Evolutionary conservation across 257 asterid species (phyloP).

Genomic region (Dorcoceras hygrometricum): DNA sequence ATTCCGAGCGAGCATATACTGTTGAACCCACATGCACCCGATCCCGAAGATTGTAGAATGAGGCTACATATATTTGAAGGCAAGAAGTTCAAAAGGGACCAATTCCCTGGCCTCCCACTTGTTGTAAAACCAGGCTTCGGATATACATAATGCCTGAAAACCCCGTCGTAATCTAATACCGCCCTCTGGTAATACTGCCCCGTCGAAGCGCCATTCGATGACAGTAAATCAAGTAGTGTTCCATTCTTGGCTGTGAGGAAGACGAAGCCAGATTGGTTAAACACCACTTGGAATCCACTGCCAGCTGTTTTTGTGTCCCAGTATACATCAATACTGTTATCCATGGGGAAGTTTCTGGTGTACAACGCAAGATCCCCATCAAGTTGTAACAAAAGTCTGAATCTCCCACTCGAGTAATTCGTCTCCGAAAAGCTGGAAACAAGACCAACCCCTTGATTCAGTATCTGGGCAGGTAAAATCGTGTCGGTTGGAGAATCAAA

Average conservation of each 20-base stretch:
- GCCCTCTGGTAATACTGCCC: conserved; percentile 28
- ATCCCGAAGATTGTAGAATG: background rate
- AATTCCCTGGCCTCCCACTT: conserved; percentile 23
- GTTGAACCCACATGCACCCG: conserved; percentile 54
- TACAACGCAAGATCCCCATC: conserved; percentile 41
- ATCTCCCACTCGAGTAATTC: conserved; percentile 34
- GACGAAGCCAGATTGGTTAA: conserved; percentile 24
- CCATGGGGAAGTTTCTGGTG: conserved; percentile 26
- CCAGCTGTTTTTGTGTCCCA: conserved; percentile 12
- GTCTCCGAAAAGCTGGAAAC: conserved; percentile 31
- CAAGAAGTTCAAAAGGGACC: conserved; percentile 18
- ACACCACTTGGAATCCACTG: conserved; percentile 20
- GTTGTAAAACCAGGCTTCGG: conserved; percentile 18
- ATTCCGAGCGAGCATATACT: conserved; percentile 28
- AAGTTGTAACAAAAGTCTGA: conserved; percentile 24
- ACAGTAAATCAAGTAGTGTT: background rate
- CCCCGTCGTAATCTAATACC: conserved; percentile 40
- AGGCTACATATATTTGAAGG: conserved; percentile 28
- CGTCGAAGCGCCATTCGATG: background rate
- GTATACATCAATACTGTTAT: conserved; percentile 1
- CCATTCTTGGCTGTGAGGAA: background rate
- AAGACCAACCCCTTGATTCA: conserved; percentile 14
- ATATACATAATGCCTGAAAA: conserved; percentile 33
- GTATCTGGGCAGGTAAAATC: conserved; percentile 36
- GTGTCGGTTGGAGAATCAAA: conserved; percentile 36